phyloP scores from a whole-genome alignment of 805 yeast species.

The Candida jianshihensis region DNA sequence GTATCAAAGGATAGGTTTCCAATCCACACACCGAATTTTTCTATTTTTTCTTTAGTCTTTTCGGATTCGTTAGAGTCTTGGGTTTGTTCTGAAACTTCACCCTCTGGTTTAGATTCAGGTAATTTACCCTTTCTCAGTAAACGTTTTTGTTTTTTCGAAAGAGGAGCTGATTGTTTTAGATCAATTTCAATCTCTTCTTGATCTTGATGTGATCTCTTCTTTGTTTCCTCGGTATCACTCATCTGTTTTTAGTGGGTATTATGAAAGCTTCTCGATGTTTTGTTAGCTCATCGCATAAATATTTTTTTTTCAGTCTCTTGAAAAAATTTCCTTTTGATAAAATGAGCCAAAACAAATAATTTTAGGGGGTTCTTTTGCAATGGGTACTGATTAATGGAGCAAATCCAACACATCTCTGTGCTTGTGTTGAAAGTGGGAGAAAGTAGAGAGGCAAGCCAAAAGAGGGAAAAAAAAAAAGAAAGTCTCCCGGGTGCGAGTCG shows the following conservation, averaged over 20 bases:
- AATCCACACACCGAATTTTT: constrained; percentile 79
- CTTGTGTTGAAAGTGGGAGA: too few species aligned
- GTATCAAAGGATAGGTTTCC: constrained; percentile 90
- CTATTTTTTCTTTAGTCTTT: constrained; percentile 22
- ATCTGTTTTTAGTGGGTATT: not conserved
- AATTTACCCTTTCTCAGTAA: constrained; percentile 70
- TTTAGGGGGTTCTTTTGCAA: too few species aligned
- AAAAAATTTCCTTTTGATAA: too few species aligned
- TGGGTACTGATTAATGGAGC: too few species aligned
- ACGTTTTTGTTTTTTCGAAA: constrained; percentile 89
- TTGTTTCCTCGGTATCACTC: constrained; percentile 3
- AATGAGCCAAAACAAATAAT: too few species aligned
- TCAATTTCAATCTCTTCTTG: constrained; percentile 56
- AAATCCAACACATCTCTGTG: too few species aligned
- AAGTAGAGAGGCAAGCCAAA: too few species aligned
- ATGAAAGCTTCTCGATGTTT: too few species aligned
- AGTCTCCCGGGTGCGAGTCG: not conserved
- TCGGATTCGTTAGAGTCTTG: constrained; percentile 11
- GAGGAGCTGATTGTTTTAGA: constrained; percentile 64
- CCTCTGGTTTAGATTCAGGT: constrained; percentile 41
- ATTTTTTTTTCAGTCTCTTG: too few species aligned
- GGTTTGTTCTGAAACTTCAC: constrained; percentile 25
- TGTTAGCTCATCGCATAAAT: too few species aligned
- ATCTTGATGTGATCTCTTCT: constrained; percentile 16
- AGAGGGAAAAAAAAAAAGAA: too few species aligned